Base-by-base conservation (phyloP, 2,329 filamentous ascomycete genomes). In the Pyrenophora tritici-repentis region DNA sequence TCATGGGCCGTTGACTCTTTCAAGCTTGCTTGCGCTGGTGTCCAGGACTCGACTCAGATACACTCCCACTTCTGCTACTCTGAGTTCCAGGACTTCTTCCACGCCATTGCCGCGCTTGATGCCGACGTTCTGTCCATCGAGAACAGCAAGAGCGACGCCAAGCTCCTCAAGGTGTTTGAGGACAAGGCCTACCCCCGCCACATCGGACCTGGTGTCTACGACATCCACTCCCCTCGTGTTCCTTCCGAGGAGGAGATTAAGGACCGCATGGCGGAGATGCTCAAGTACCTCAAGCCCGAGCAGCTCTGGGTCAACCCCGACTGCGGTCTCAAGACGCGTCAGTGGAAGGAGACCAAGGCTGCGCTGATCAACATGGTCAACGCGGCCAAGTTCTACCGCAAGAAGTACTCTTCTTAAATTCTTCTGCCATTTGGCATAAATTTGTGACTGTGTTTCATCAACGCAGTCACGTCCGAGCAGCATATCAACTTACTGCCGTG, bases 31-130 rank as follows among this genome's bases (percentile, higher is more conserved):
- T 95, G 92, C 69, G 87, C 91, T 55, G 94, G 91, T 76, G 93
- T 99, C 56, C 81, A 91, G 80, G 91, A 99, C 79, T 90, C 88
- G 53, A 99, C 94, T 66, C 94, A 99, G 85, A 97, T 99, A 78
- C 94, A 99, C 88, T 97, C 92, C 61, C 94, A 99, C 85, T 99
- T 99, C 90, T 99, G 94, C 80, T 99, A 99, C 88, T 97, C 94
- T 45, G 94, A 99, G 85, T 99, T 99, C 90, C 94, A 99, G 83
- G 94, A 99, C 84, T 99, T 99, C 86, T 99, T 99, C 91, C 91
- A 97, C 81, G 94, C 94, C 80, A 99, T 99, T 70, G 91, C 94
- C 62, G 93, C 94, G 56, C 88, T 99, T 62, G 94, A 99, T 76
- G 93, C 94, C 59, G 94, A 99, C 79, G 94, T 99, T 60, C 87